These are phyloP conservation scores for Dioszegia hungarica DNA, from an alignment of 768 basidiomycete genomes.

Conservation along the genomic window DNA sequence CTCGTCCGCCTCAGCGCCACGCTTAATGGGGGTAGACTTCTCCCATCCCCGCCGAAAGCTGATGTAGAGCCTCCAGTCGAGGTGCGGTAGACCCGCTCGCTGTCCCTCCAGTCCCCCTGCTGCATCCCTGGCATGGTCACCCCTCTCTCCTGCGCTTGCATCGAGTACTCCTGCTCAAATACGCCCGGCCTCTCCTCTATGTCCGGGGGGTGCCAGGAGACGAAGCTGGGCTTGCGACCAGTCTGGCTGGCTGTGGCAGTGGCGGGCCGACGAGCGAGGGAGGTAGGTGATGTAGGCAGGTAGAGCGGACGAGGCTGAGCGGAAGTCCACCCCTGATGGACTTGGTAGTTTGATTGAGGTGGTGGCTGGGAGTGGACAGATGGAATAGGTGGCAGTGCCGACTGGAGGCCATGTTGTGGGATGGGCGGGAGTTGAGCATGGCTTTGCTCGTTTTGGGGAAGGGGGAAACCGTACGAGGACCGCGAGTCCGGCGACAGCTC, in stretches of 20 bases:
- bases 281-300: neutral
- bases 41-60: constrained; percentile 12
- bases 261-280: neutral
- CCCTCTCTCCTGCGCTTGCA: neutral
- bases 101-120: neutral
- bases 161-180: constrained; percentile 4
- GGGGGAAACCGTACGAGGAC: neutral
- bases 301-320: neutral
- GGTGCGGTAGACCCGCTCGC: neutral
- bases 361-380: neutral
- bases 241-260: neutral
- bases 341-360: neutral
- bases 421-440: neutral
- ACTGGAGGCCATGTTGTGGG: neutral
- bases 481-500: neutral
- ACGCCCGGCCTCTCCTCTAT: neutral
- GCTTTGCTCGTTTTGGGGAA: neutral
- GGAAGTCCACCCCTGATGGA: neutral
- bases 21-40: constrained; percentile 16
- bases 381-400: neutral
- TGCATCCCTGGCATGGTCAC: neutral
- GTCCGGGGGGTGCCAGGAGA: constrained; percentile 5
- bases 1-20: constrained; percentile 11
- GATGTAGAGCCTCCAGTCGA: neutral
- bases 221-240: neutral